Evolutionary conservation across 441 rosid genomes (phyloP), one percentile per base, ranked within the genome.

Genomic region (Capsella rubella): DNA sequence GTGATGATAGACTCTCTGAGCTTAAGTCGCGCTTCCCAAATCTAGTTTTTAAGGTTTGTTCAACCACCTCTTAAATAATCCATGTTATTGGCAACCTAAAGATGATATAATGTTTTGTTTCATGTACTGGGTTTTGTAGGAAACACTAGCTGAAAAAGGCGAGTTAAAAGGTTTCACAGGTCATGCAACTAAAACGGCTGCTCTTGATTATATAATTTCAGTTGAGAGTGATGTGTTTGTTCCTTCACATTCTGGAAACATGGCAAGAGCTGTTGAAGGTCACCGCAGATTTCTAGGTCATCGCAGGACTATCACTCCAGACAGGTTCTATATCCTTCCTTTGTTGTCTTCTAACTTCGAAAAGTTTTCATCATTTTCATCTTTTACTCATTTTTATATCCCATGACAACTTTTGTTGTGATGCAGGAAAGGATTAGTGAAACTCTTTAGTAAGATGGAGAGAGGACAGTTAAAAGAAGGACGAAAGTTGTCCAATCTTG

Each of bases 251-350:
- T 93, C 96, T 9, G 98, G 99, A 46, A 95, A 95, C 82, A 95
- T 95, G 99, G 99, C 97, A 46, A 89, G 93, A 84, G 93, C 96
- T 0, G 95, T 95, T 62, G 99, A 95, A 83, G 99, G 99, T 46
- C 98, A 95, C 67, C 93, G 98, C 47, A 89, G 99, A 81, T 93
- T 91, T 80, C 84, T 92, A 69, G 96, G 97, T 5, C 95, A 95
- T 80, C 89, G 86, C 27, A 88, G 79, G 82, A 93, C 99, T 43
- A 89, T 95, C 72, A 81, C 82, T 67, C 97, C 96, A 18, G 92
- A 95, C 81, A 89, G 99, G 97, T 95, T 81, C n/a, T 5, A 10
- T 46, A 37, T 62, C 28, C 64, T 61, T 68, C 21, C 51, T 40
- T 50, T 71, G 39, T 31, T 71, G 3, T 50, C 15, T 34, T 47